These are phyloP conservation scores for Colletotrichum graminicola DNA, from an alignment of 2,329 filamentous ascomycete species.

Conservation along the genomic window DNA sequence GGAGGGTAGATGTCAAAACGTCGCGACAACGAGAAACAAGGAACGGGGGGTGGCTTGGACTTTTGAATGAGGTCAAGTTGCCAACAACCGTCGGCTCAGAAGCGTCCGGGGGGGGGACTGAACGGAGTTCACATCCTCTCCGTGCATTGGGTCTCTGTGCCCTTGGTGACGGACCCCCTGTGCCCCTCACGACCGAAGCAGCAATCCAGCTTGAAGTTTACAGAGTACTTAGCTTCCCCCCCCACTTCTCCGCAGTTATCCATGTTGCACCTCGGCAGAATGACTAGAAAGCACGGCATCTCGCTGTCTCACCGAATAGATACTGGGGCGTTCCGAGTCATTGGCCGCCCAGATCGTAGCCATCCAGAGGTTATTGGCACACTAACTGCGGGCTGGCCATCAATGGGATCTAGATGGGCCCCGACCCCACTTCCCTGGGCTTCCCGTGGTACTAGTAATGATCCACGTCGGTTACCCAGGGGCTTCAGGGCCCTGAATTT, in stretches of 20 bases:
- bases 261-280: constrained; percentile 34
- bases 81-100: constrained; percentile 24
- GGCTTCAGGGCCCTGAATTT: constrained; percentile 3
- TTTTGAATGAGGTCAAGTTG: constrained; percentile 34
- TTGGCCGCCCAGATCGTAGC: constrained; percentile 1
- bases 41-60: constrained; percentile 2
- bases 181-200: constrained; percentile 14
- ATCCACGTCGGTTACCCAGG: constrained; percentile 25
- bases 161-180: constrained; percentile 26
- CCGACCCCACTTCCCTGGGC: neutral
- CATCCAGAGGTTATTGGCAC: constrained; percentile 11
- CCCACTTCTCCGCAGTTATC: constrained; percentile 41
- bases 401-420: constrained; percentile 16
- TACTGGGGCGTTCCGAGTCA: constrained; percentile 17
- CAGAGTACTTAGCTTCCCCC: constrained; percentile 25
- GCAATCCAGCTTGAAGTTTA: constrained; percentile 27
- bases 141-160: constrained; percentile 33
- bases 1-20: constrained; percentile 3
- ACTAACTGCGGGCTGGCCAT: constrained; percentile 5
- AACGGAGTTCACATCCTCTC: constrained; percentile 25
- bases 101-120: constrained; percentile 27
- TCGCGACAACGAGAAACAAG: neutral
- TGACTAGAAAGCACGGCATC: constrained; percentile 31
- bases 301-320: constrained; percentile 5
- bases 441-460: constrained; percentile 27